These are phyloP conservation scores for Asclepias syriaca DNA, from an alignment of 257 asterid genomes.

Conservation along the genomic window DNA sequence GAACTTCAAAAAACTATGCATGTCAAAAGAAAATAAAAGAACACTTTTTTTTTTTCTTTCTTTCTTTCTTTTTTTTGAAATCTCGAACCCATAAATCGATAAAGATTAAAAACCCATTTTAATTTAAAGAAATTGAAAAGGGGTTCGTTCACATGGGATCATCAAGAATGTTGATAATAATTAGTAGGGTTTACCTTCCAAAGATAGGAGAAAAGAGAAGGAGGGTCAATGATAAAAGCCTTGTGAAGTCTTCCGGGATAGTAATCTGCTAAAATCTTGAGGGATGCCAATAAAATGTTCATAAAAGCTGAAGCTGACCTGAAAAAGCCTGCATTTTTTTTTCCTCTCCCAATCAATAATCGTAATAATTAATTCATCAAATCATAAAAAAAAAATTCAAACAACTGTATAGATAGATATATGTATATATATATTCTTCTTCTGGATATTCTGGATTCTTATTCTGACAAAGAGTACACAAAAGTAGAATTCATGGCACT, in stretches of 20 bases:
- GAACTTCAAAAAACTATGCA: neutral
- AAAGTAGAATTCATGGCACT: conserved; percentile 49
- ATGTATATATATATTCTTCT: neutral
- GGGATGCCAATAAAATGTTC: conserved; percentile 65
- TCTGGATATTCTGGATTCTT: conserved; percentile 1
- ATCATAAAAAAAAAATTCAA: conserved; percentile 18
- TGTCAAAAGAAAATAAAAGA: too few relatives aligned
- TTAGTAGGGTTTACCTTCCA: conserved; percentile 64
- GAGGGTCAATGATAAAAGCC: conserved; percentile 91
- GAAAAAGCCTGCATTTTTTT: conserved; percentile 75
- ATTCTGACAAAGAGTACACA: conserved; percentile 33
- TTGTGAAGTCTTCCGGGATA: conserved; percentile 74
- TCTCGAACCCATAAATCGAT: too few relatives aligned
- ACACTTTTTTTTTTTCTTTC: too few relatives aligned
- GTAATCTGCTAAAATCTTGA: conserved; percentile 72
- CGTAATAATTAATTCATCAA: conserved; percentile 1
- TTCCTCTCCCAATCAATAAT: conserved; percentile 16
- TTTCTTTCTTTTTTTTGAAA: too few relatives aligned
- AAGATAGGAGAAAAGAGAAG: conserved; percentile 74
- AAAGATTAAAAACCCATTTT: too few relatives aligned
- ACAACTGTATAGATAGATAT: conserved; percentile 2
- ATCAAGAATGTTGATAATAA: too few relatives aligned
- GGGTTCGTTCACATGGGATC: too few relatives aligned
- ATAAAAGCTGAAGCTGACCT: conserved; percentile 92
- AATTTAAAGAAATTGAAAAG: too few relatives aligned